Base-by-base conservation (phyloP, 495 filamentous ascomycete species). In the Parachaetomium inaequale region DNA sequence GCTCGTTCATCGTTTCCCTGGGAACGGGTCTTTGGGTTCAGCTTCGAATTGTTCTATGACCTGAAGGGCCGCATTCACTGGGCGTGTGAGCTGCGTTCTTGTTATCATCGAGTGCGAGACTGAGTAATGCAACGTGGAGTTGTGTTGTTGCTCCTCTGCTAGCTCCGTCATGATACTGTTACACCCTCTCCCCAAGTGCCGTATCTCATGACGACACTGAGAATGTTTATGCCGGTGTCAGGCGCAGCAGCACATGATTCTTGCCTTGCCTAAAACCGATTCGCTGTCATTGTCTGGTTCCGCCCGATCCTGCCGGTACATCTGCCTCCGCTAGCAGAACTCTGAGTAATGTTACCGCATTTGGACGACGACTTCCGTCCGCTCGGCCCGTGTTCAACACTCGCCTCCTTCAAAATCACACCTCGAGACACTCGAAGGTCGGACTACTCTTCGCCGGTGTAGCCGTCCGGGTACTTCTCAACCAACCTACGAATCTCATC, bases 401-500 rank as follows among this genome's bases (percentile, higher is more conserved):
- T n/a, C n/a, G n/a, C n/a, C n/a, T n/a, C n/a, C n/a, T n/a, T n/a
- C n/a, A n/a, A n/a, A n/a, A n/a, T n/a, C n/a, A n/a, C n/a, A n/a
- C n/a, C n/a, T n/a, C n/a, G n/a, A n/a, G n/a, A n/a, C n/a, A n/a
- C n/a, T n/a, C n/a, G n/a, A n/a, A n/a, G 5, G 12, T 40, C 38
- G 32, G 5, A 5, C 32, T 34, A 40, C 38, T 40, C 38, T 2
- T 31, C 47, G 4, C n/a, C 47, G 14, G 4, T 19, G 26, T 42
- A 55, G 0, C 53, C 55, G 2, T 47, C n/a, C 0, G 38, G 28
- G 11, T 19, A 58, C 40, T 58, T 58, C 21, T 29, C 26, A 10
- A n/a, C 32, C 23, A 58, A 28, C 14, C 55, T 19, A 3, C 28
- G 40, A 15, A 58, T 47, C 21, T 58, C 55, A 12, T 58, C 43